Percentiles rank a stretch among this genome's conserved stretches.
phyloP scores from a whole-genome alignment of 129 eudicot species.

The Centella asiatica region DNA sequence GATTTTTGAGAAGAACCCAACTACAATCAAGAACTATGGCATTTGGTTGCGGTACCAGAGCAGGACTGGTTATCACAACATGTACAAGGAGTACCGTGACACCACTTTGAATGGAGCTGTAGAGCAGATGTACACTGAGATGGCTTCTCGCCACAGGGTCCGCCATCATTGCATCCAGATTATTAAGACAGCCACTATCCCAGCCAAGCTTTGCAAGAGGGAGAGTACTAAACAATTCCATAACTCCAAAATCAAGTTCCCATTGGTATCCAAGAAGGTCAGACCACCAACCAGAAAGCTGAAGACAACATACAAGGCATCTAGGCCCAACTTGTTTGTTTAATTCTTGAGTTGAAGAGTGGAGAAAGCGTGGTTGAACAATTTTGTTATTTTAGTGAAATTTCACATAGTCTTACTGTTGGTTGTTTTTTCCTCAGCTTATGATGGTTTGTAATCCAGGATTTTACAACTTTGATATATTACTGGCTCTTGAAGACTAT shows the following conservation, averaged over 20 bases:
- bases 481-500: not conserved
- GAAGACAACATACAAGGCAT: constrained; percentile 94
- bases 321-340: constrained; percentile 84
- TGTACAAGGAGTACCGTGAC: constrained; percentile 96
- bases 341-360: constrained; percentile 15
- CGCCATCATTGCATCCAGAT: constrained; percentile 83
- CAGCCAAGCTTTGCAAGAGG: constrained; percentile 91
- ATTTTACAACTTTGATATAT: not conserved
- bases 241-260: constrained; percentile 82
- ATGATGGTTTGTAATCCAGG: not conserved
- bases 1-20: constrained; percentile 88
- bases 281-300: constrained; percentile 89
- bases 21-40: constrained; percentile 83
- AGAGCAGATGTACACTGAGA: constrained; percentile 95
- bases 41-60: constrained; percentile 91
- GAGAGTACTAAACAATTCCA: constrained; percentile 91
- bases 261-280: constrained; percentile 72
- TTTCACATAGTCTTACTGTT: not conserved
- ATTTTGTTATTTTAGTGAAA: not conserved
- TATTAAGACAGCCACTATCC: constrained; percentile 88
- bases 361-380: not conserved
- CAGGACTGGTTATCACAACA: constrained; percentile 86
- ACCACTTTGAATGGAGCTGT: constrained; percentile 73
- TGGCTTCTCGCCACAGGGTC: constrained; percentile 97
- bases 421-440: not conserved